phyloP scores from a whole-genome alignment of 345 rosid species.

The Iberis pinnata region DNA sequence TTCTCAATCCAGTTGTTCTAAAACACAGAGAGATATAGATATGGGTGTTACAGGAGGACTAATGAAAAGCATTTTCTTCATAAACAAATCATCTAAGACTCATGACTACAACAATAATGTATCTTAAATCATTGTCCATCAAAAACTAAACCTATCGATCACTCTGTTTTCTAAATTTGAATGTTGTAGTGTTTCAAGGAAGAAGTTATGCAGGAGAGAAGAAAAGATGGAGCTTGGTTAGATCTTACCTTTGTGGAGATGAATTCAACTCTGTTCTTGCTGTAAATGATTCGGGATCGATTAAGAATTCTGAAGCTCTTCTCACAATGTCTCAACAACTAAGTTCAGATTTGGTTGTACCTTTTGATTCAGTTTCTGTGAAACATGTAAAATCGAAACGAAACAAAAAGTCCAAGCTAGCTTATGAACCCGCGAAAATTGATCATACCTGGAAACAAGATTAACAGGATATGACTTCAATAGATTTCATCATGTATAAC shows the following conservation, averaged over 20 bases:
- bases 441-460: too few species aligned
- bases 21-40: too few species aligned
- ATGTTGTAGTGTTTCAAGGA: constrained; percentile 34
- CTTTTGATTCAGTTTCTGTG: constrained; percentile 58
- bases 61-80: constrained; percentile 62
- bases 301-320: constrained; percentile 49
- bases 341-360: constrained; percentile 6
- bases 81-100: constrained; percentile 40
- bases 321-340: constrained; percentile 34
- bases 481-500: too few species aligned
- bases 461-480: too few species aligned
- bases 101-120: constrained; percentile 47
- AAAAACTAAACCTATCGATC: constrained; percentile 6
- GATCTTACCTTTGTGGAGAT: constrained; percentile 69
- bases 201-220: constrained; percentile 42
- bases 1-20: constrained; percentile 19
- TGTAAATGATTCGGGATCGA: constrained; percentile 68
- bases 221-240: constrained; percentile 59
- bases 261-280: constrained; percentile 70
- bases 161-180: neutral
- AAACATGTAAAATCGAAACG: too few species aligned
- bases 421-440: too few species aligned
- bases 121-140: neutral
- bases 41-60: constrained; percentile 81
- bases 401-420: too few species aligned